These are phyloP conservation scores for Fraxinus latifolia DNA, from an alignment of 305 asterid genomes.

Conservation along the genomic window DNA sequence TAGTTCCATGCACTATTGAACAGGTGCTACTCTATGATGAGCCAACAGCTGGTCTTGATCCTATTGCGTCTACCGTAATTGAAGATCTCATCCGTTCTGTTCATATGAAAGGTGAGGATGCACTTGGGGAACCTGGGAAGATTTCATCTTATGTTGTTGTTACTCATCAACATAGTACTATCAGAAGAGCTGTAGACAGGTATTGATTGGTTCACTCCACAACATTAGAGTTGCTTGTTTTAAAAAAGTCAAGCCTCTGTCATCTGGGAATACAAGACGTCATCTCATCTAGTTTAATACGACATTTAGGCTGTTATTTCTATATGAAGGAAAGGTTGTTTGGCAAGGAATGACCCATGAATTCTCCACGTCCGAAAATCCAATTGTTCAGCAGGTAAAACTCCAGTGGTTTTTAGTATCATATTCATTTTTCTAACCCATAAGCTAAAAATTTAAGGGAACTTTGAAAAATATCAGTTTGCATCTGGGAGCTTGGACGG, in stretches of 20 bases:
- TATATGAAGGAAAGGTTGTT: slow-evolving; percentile 81
- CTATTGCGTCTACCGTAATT: slow-evolving; percentile 94
- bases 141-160: slow-evolving; percentile 89
- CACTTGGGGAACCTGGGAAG: slow-evolving; percentile 76
- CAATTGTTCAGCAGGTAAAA: slow-evolving; percentile 87
- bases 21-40: slow-evolving; percentile 96
- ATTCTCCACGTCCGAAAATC: slow-evolving; percentile 71
- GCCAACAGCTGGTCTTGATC: slow-evolving; percentile 99
- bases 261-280: background rate
- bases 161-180: slow-evolving; percentile 98
- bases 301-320: slow-evolving; percentile 65
- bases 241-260: slow-evolving; percentile 16
- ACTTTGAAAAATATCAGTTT: slow-evolving; percentile 43
- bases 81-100: slow-evolving; percentile 98
- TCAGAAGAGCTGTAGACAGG: slow-evolving; percentile 95
- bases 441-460: background rate
- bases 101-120: slow-evolving; percentile 80
- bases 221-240: slow-evolving; percentile 5
- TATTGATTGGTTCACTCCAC: slow-evolving; percentile 28
- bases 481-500: slow-evolving; percentile 94
- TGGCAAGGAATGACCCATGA: slow-evolving; percentile 99
- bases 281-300: slow-evolving; percentile 15
- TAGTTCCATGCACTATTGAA: slow-evolving; percentile 22
- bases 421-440: background rate
- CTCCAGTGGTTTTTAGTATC: background rate